phyloP scores from a whole-genome alignment of 2,329 filamentous ascomycete genomes.

The Monosporascus sp. region DNA sequence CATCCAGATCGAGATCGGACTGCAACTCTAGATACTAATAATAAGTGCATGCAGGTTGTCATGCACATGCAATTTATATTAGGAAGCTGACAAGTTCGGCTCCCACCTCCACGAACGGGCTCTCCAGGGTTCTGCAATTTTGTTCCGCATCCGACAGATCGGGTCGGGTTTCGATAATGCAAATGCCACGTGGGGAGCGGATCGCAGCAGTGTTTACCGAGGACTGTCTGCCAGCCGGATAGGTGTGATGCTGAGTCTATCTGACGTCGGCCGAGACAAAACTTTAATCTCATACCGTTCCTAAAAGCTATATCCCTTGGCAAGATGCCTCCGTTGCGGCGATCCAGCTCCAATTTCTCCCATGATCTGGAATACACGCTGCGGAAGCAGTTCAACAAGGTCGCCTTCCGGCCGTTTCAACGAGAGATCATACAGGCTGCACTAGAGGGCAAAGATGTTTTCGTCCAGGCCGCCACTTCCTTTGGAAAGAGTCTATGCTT shows the following conservation, averaged over 20 bases:
- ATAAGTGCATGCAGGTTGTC: too few relatives aligned
- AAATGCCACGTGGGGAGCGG: not conserved
- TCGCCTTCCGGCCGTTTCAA: conserved; percentile 63
- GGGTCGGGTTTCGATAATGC: not conserved
- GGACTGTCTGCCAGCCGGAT: not conserved
- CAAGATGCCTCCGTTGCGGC: conserved; percentile 24
- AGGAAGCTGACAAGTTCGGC: not conserved
- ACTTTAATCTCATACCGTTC: too few relatives aligned
- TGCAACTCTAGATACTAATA: too few relatives aligned
- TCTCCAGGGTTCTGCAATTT: not conserved
- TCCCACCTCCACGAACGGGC: too few relatives aligned
- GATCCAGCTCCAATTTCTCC: conserved; percentile 25
- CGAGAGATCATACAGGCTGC: conserved; percentile 82
- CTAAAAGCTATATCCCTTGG: not conserved
- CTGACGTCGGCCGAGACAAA: too few relatives aligned
- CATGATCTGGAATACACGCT: conserved; percentile 60
- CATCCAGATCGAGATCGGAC: too few relatives aligned
- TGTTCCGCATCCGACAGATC: not conserved
- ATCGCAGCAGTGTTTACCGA: not conserved
- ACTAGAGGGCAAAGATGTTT: conserved; percentile 81
- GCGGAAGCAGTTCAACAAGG: conserved; percentile 59
- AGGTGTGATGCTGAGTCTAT: not conserved
- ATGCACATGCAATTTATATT: not conserved
- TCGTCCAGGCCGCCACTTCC: conserved; percentile 82
- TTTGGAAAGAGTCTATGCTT: conserved; percentile 95